Percentiles rank a stretch among this genome's conserved stretches.
phyloP scores from a whole-genome alignment of 345 rosid genomes.

The Melaleuca alternifolia region DNA sequence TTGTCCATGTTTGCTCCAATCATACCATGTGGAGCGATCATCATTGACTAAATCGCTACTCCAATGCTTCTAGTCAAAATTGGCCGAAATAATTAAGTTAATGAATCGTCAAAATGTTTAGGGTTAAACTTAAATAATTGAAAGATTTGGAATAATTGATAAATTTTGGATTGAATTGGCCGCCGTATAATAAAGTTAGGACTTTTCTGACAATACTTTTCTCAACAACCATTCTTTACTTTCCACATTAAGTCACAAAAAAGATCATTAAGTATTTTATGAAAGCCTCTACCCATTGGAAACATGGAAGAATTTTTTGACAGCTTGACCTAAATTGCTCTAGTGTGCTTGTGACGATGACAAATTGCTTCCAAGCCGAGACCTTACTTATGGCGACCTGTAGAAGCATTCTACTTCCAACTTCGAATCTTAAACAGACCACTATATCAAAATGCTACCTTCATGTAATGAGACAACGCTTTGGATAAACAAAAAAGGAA shows the following conservation, averaged over 20 bases:
- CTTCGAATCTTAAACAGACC: neutral
- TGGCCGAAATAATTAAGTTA: too few relatives aligned
- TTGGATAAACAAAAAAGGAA: neutral
- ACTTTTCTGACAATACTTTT: too few relatives aligned
- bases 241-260: neutral
- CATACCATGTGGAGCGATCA: too few relatives aligned
- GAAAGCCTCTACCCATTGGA: neutral
- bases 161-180: too few relatives aligned
- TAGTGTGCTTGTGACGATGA: rapidly evolving
- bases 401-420: neutral
- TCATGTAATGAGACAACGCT: neutral
- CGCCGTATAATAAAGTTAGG: too few relatives aligned
- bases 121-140: too few relatives aligned
- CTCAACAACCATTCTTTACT: neutral
- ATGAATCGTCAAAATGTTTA: too few relatives aligned
- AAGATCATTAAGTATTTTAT: neutral
- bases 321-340: neutral
- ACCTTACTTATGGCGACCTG: neutral
- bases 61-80: too few relatives aligned
- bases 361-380: neutral
- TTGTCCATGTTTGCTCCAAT: too few relatives aligned
- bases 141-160: too few relatives aligned
- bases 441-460: neutral
- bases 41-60: too few relatives aligned
- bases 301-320: neutral